A percentile compares a stretch with the other conserved stretches of the same genome.
These are phyloP conservation scores for Cryomyces antarcticus DNA, from an alignment of 495 filamentous ascomycete genomes.

Conservation along the genomic window DNA sequence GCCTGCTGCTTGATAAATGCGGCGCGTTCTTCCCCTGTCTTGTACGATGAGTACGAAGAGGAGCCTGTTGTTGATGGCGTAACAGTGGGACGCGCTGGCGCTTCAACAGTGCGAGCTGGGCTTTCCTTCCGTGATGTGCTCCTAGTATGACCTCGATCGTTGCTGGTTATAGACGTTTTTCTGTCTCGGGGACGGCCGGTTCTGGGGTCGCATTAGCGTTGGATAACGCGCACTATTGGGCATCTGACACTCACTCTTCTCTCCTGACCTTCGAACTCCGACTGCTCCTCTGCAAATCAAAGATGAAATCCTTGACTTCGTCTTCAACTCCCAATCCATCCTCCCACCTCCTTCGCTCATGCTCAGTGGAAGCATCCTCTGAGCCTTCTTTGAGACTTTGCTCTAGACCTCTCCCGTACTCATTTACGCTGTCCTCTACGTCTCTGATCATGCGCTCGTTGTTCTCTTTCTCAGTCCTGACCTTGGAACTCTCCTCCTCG, in stretches of 20 bases:
- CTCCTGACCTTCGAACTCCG: constrained; percentile 51
- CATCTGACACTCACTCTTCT: constrained; percentile 36
- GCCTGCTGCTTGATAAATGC: constrained; percentile 95
- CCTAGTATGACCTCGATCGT: not conserved
- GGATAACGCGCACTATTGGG: no score
- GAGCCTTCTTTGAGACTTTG: constrained; percentile 66
- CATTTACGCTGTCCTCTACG: constrained; percentile 90
- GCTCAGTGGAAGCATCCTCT: constrained; percentile 51
- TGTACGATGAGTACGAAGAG: constrained; percentile 53
- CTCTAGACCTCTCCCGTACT: constrained; percentile 67
- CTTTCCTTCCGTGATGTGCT: constrained; percentile 14
- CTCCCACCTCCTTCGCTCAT: constrained; percentile 88
- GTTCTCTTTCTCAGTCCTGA: constrained; percentile 69
- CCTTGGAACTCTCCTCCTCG: constrained; percentile 67
- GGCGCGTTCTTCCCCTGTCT: constrained; percentile 79
- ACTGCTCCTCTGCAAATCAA: constrained; percentile 72
- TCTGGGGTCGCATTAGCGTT: no score
- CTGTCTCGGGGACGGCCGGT: no score
- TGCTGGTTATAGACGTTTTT: no score
- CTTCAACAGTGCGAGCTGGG: constrained; percentile 21
- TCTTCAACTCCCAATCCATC: constrained; percentile 94
- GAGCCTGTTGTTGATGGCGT: constrained; percentile 25
- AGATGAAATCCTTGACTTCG: constrained; percentile 92
- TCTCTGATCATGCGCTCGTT: constrained; percentile 92
- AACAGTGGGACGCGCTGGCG: constrained; percentile 14